These are phyloP conservation scores for Jaminaea rosea DNA, from an alignment of 1,284 basidiomycete genomes.

Conservation along the genomic window DNA sequence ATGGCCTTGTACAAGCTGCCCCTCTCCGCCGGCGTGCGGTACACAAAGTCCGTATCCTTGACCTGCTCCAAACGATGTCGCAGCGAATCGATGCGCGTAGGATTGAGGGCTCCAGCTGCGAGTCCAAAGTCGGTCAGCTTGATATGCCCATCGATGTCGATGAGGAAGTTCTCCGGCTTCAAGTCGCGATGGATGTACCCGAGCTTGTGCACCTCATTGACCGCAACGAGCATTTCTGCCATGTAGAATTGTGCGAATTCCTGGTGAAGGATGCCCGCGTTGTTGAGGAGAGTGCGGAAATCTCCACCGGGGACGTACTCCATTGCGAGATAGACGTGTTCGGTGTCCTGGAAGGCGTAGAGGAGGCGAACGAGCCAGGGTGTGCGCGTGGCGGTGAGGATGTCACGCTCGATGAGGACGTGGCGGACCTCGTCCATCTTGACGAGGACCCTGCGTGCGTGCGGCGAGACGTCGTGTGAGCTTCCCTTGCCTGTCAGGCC, in stretches of 20 bases:
- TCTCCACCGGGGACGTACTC: constrained; percentile 53
- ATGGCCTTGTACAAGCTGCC: constrained; percentile 90
- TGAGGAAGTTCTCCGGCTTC: constrained; percentile 98
- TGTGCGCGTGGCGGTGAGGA: constrained; percentile 43
- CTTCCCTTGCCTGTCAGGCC: too few relatives aligned
- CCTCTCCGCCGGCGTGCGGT: constrained; percentile 86
- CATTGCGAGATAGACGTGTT: constrained; percentile 46
- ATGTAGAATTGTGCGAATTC: constrained; percentile 47
- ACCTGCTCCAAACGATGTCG: constrained; percentile 93
- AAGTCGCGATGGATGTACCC: constrained; percentile 70
- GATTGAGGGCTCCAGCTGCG: constrained; percentile 91
- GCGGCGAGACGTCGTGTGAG: too few relatives aligned
- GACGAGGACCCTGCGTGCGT: too few relatives aligned
- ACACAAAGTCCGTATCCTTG: constrained; percentile 82
- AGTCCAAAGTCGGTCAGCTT: constrained; percentile 98
- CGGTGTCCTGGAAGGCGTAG: constrained; percentile 44
- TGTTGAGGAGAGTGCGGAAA: constrained; percentile 46
- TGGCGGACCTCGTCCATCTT: constrained; percentile 48
- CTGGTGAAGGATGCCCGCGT: constrained; percentile 50
- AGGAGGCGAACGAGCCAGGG: constrained; percentile 44
- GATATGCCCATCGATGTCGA: constrained; percentile 90
- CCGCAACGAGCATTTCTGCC: constrained; percentile 46
- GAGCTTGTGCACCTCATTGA: constrained; percentile 41
- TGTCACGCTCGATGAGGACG: constrained; percentile 45
- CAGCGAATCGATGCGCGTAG: constrained; percentile 85